phyloP scores from a whole-genome alignment of 73 alveolate species.

The Tetrahymena elliotti region DNA sequence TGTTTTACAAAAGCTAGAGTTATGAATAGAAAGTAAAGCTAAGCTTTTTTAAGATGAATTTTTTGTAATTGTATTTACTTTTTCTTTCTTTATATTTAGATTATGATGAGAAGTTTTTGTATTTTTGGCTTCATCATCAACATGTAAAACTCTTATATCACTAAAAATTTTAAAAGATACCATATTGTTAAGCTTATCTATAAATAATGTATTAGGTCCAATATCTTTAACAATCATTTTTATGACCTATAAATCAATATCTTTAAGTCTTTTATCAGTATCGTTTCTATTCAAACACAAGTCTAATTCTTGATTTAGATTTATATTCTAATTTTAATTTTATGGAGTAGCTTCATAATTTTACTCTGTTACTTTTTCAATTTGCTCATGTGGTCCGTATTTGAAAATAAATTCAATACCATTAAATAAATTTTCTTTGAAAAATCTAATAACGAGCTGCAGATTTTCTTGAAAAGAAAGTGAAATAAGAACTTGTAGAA shows the following conservation, averaged over 20 bases:
- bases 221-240: not conserved
- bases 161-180: not conserved
- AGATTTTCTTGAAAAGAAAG: not conserved
- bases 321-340: not conserved
- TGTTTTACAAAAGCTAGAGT: not conserved
- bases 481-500: not conserved
- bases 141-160: not conserved
- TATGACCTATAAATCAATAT: not conserved
- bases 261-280: not conserved
- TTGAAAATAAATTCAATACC: not conserved
- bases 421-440: not conserved
- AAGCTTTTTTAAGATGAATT: not conserved
- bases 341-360: not conserved
- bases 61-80: not conserved
- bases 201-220: not conserved
- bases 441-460: not conserved
- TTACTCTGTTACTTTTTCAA: not conserved
- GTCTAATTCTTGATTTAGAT: not conserved
- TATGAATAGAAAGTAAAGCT: not conserved
- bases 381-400: not conserved
- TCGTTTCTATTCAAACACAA: not conserved
- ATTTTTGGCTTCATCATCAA: not conserved
- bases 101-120: not conserved
- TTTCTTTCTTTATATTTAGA: not conserved
- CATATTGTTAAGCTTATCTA: not conserved